Evolutionary conservation across 2,329 filamentous ascomycete genomes (phyloP).

Genomic region (Colletotrichum gloeosporioides): DNA sequence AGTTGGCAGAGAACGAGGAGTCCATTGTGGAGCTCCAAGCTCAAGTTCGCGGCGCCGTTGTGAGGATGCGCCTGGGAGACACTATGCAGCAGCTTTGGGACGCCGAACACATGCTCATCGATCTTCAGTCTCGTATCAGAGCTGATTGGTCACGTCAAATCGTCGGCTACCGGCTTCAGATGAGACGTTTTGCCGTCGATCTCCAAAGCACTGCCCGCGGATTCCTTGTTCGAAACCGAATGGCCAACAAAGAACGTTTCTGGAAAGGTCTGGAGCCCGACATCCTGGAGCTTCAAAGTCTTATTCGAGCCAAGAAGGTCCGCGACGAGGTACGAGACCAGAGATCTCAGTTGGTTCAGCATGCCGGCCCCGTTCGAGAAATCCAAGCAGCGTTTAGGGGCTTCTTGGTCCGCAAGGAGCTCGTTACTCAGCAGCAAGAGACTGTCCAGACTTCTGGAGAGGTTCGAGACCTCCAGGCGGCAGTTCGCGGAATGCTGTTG

Average conservation of each 20-base stretch:
- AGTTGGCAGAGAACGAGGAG: slow-evolving; percentile 77
- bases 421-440: slow-evolving; percentile 61
- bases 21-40: slow-evolving; percentile 82
- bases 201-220: slow-evolving; percentile 83
- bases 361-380: slow-evolving; percentile 66
- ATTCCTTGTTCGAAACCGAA: slow-evolving; percentile 70
- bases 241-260: slow-evolving; percentile 67
- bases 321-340: slow-evolving; percentile 62
- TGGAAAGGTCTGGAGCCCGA: slow-evolving; percentile 75
- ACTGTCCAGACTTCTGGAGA: slow-evolving; percentile 56
- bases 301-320: slow-evolving; percentile 73
- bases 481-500: slow-evolving; percentile 69
- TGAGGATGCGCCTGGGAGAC: slow-evolving; percentile 77
- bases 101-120: slow-evolving; percentile 75
- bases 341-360: slow-evolving; percentile 64
- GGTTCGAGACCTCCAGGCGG: slow-evolving; percentile 68
- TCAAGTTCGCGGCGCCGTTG: slow-evolving; percentile 81
- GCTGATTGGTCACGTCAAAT: slow-evolving; percentile 89
- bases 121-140: slow-evolving; percentile 85
- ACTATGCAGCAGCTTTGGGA: slow-evolving; percentile 93
- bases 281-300: slow-evolving; percentile 81
- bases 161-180: slow-evolving; percentile 79
- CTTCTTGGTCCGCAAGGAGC: slow-evolving; percentile 65
- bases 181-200: slow-evolving; percentile 79
- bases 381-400: slow-evolving; percentile 73